These are phyloP conservation scores for Apiotrichum mycotoxinovorans DNA, from an alignment of 1,284 basidiomycete genomes.

Conservation along the genomic window DNA sequence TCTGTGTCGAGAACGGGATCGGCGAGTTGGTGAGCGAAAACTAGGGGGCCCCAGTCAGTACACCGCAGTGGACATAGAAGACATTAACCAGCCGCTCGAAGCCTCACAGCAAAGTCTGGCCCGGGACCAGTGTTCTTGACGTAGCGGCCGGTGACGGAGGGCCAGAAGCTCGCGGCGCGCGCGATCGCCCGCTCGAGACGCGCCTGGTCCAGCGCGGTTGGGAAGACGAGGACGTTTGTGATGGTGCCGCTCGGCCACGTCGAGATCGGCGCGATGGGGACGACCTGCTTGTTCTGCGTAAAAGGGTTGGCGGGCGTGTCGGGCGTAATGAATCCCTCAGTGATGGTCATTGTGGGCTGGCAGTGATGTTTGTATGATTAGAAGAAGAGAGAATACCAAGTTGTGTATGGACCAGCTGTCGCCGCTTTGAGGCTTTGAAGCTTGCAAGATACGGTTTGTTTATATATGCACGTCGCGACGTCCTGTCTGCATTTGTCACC, in stretches of 20 bases:
- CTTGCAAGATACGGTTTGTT: too few relatives aligned
- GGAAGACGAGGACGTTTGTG: conserved; percentile 23
- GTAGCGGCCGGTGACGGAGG: conserved; percentile 21
- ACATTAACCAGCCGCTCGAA: too few relatives aligned
- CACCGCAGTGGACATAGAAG: too few relatives aligned
- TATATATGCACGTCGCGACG: too few relatives aligned
- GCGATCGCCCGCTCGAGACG: conserved; percentile 23
- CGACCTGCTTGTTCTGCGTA: conserved; percentile 11
- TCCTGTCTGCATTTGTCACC: too few relatives aligned
- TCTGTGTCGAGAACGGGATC: conserved; percentile 28
- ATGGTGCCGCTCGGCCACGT: conserved; percentile 25
- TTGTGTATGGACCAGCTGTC: too few relatives aligned
- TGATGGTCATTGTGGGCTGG: conserved; percentile 10
- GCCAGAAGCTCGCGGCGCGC: conserved; percentile 22
- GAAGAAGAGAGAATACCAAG: background rate
- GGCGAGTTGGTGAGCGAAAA: conserved; percentile 27
- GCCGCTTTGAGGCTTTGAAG: too few relatives aligned
- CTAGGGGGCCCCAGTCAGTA: conserved; percentile 13
- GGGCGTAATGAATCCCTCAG: conserved; percentile 16
- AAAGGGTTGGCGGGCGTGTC: conserved; percentile 18
- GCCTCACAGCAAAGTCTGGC: conserved; percentile 20
- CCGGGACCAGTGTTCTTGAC: conserved; percentile 14
- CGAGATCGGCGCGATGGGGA: conserved; percentile 25
- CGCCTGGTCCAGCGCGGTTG: conserved; percentile 19
- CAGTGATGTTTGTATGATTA: too few relatives aligned